Evolutionary conservation across 164 flowering plant species (phyloP), one percentile per base, ranked within the genome.

Genomic region (Annona squamosa): DNA sequence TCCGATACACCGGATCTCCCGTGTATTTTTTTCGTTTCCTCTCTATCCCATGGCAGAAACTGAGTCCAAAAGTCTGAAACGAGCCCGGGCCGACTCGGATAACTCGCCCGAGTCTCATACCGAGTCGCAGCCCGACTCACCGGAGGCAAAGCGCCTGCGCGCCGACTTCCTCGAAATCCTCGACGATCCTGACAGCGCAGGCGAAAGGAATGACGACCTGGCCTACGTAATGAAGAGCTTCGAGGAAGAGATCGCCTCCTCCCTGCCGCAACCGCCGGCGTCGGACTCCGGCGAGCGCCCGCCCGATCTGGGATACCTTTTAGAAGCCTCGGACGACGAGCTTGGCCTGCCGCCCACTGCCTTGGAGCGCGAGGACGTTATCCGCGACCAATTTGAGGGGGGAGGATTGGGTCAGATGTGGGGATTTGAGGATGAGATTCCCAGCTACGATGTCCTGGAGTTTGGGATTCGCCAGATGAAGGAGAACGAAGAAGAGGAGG

Each of bases 321-420:
- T 90, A 0, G 97, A 80, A 74, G 97, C 97, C 2, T 91, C 97
- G 0, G 97, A 90, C 68, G 93, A 91, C 71, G 97, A 91, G 78
- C 87, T 91, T 5, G 97, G 97, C 0, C 84, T 91, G 17, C 97
- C 97, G 7, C 94, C 97, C 12, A 70, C 74, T 1, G 45, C 62
- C 45, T 63, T 18, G 2, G 46, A 57, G 59, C 88, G 57, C 3
- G 17, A 67, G 67, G 71, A 44, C 5, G 77, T 61, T 1, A 79
- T 68, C 6, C 72, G 75, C 67, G 77, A 42, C 1, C 19, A 77
- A 3, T 52, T 78, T 2, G 77, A 72, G 19, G 68, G 77, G 46
- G 65, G 74, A 37, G 67, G 76, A 48, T 61, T 81, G 42, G 83
- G 75, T 47, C 87, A 82, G 76, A 67, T 84, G 1, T 85, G 87